phyloP scores from a whole-genome alignment of 805 yeast species.

The Cyberlindnera bimundalis region DNA sequence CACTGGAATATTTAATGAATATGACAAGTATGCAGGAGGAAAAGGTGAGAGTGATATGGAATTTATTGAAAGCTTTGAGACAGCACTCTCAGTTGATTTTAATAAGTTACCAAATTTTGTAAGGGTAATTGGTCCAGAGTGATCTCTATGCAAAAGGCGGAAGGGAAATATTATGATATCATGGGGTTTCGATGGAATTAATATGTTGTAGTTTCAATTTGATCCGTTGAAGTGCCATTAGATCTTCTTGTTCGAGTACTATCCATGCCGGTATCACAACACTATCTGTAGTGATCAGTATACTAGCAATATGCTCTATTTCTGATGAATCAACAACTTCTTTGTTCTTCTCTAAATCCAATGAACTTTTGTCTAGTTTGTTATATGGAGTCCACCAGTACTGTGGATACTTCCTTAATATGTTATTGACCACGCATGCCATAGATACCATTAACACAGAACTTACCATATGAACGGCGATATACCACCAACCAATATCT shows the following conservation, averaged over 20 bases:
- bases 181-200: no score
- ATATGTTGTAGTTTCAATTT: neutral
- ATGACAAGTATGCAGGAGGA: constrained; percentile 88
- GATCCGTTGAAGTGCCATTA: neutral
- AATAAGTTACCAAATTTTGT: constrained; percentile 63
- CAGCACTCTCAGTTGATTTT: constrained; percentile 47
- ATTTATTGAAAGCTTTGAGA: constrained; percentile 80
- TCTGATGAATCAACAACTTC: neutral
- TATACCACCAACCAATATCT: constrained; percentile 59
- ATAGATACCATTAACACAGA: constrained; percentile 44
- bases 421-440: constrained; percentile 51
- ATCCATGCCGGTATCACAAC: neutral
- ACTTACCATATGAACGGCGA: constrained; percentile 50
- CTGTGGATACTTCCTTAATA: constrained; percentile 48
- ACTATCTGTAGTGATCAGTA: neutral
- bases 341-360: neutral
- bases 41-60: constrained; percentile 91
- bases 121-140: constrained; percentile 15
- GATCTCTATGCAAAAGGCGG: neutral
- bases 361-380: neutral
- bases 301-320: neutral
- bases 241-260: neutral
- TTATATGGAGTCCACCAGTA: constrained; percentile 49
- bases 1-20: constrained; percentile 91
- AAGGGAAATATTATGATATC: no score